Percentiles rank a stretch among this genome's conserved stretches.
Conservation (phyloP, 164 flowering plant species). For the Houttuynia cordata region DNA sequence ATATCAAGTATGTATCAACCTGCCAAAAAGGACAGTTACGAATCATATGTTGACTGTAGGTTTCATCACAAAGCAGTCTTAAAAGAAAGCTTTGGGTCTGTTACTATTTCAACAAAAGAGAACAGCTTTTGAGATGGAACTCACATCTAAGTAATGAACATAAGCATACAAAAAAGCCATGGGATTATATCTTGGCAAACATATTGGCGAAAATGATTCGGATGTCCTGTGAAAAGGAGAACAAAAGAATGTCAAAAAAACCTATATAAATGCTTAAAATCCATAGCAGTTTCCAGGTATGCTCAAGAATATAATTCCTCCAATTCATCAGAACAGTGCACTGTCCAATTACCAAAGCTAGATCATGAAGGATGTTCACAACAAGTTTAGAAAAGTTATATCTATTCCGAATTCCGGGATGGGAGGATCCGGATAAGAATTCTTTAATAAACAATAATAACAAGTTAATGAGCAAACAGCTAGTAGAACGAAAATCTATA, state of each 20-base stretch:
- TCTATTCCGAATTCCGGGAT: too few species aligned
- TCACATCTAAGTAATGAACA: conserved; percentile 74
- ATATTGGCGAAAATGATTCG: conserved; percentile 95
- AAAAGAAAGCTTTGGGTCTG: neutral
- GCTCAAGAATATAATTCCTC: neutral
- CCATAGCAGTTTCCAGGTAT: too few species aligned
- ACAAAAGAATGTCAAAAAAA: too few species aligned
- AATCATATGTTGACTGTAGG: neutral
- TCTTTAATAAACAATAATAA: neutral
- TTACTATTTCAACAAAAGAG: neutral
- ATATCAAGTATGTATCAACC: conserved; percentile 80
- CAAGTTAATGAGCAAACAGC: neutral
- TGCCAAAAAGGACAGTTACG: conserved; percentile 14
- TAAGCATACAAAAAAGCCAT: conserved; percentile 95
- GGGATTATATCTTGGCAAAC: conserved; percentile 95
- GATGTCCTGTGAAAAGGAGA: conserved; percentile 65
- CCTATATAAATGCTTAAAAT: too few species aligned
- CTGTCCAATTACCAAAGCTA: too few species aligned
- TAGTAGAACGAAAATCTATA: neutral
- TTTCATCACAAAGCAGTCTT: too few species aligned
- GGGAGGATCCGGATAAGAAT: neutral
- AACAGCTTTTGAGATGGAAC: neutral
- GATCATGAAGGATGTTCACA: too few species aligned
- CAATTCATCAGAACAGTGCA: neutral
- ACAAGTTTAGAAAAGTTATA: too few species aligned